Evolutionary conservation across 768 basidiomycete genomes (phyloP).

Genomic region (Tylopilus plumbeoviolaceoides): DNA sequence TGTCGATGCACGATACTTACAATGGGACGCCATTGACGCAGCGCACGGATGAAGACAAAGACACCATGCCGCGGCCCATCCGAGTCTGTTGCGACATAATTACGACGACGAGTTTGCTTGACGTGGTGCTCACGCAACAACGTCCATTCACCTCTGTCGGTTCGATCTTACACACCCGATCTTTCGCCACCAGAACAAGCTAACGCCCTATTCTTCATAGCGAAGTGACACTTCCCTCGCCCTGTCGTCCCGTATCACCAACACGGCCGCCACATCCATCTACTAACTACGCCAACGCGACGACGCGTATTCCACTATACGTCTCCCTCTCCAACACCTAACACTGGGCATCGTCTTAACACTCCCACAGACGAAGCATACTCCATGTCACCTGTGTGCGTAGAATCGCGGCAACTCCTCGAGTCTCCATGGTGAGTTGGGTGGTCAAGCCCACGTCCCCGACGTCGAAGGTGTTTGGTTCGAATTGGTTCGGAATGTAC

Average conservation of each 20-base stretch:
- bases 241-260: constrained; percentile 60
- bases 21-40: too few species aligned
- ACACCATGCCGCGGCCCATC: too few species aligned
- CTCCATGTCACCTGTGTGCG: constrained; percentile 86
- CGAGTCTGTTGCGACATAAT: too few species aligned
- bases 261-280: constrained; percentile 39
- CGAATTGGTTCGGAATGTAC: too few species aligned
- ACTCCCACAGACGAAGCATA: constrained; percentile 84
- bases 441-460: too few species aligned
- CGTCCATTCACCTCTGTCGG: constrained; percentile 13
- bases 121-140: constrained; percentile 3
- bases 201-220: constrained; percentile 72
- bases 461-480: too few species aligned
- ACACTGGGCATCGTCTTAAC: constrained; percentile 53
- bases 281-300: constrained; percentile 43
- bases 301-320: too few species aligned
- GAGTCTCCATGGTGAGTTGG: constrained; percentile 84
- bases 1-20: too few species aligned
- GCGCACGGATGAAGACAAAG: too few species aligned
- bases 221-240: constrained; percentile 72
- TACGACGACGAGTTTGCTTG: too few species aligned
- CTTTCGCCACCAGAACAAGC: constrained; percentile 60
- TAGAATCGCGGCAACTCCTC: constrained; percentile 75
- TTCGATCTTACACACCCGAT: constrained; percentile 14
- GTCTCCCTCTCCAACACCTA: constrained; percentile 60